Base-by-base conservation (phyloP, 148 eudicot genomes). In the Polygonum maritimum region DNA sequence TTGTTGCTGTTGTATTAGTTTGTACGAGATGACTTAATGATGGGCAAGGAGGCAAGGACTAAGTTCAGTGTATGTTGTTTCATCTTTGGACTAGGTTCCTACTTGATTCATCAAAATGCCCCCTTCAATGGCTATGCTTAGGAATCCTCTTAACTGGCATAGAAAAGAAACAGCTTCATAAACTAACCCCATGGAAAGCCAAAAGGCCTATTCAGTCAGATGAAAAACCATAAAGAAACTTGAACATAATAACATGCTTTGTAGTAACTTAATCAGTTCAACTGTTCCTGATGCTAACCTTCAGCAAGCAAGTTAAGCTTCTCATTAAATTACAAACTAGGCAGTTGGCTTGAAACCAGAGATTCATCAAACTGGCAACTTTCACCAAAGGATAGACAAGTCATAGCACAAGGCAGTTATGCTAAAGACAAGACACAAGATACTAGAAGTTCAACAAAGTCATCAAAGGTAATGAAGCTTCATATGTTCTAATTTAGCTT, bases 401-500 rank as follows among this genome's bases (percentile, higher is more conserved):
- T 21, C 63, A 22, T 57, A 57, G 63, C 31, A 21, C 21, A 21
- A 57, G 63, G 55, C 26, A 57, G 7, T 57, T 22, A 6, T 21
- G 63, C 63, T 57, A 57, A 57, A 5, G 18, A 36, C 71, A 67
- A 38, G 3, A 3, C 3, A 16, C 19, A 38, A 4, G 2, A 38
- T 15, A 14, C 15, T 36, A 36, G 38, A 11, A 35, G 71, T 10
- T 67, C 40, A 3, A 63, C 40, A 63, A 13, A 63, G 70, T 63
- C 36, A 63, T 10, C 3, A 1, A 33, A 63, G 35, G 69, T 4
- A 67, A 67, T 16, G 44, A 36, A 36, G 38, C 45, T 36, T 35
- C n/a, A 36, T 21, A 1, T 36, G 71, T 67, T 67, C 71, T 67
- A 63, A 35, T 63, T 33, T 63, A 67, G 71, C 71, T 67, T 35